phyloP scores from a whole-genome alignment of 768 basidiomycete species.

The Tulasnella calospora region DNA sequence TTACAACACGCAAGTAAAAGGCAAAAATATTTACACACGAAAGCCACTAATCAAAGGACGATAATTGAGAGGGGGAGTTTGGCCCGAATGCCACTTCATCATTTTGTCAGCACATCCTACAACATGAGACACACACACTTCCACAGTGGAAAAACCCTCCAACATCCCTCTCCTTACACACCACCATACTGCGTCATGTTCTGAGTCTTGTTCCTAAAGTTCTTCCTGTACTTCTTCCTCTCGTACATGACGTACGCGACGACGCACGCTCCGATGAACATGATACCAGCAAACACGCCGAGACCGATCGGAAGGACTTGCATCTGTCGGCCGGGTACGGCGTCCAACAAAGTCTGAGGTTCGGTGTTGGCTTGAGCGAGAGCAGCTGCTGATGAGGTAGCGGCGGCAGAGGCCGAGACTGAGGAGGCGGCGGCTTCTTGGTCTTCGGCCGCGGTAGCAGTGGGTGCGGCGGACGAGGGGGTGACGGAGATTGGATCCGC shows the following conservation, averaged over 20 bases:
- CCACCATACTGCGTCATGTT: neutral
- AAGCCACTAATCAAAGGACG: neutral
- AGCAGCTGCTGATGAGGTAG: neutral
- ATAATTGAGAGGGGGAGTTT: neutral
- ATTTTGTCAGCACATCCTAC: neutral
- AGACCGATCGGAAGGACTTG: conserved; percentile 30
- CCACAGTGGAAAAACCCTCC: neutral
- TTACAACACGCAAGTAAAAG: neutral
- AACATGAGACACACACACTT: neutral
- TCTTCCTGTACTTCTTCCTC: conserved; percentile 33
- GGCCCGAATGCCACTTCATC: neutral
- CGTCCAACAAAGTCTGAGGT: neutral
- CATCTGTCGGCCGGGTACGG: conserved; percentile 26
- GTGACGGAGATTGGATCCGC: neutral
- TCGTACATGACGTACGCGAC: conserved; percentile 36
- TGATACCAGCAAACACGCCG: conserved; percentile 32
- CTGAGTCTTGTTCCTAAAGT: conserved; percentile 28
- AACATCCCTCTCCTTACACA: neutral
- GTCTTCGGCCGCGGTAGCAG: conserved; percentile 2
- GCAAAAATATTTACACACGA: neutral
- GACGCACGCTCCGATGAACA: conserved; percentile 33
- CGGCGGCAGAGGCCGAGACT: neutral
- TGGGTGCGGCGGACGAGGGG: neutral
- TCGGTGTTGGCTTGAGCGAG: neutral
- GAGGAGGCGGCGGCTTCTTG: neutral